A percentile compares a stretch with the other conserved stretches of the same genome.
phyloP scores from a whole-genome alignment of 345 rosid genomes.

The Salix udensis region DNA sequence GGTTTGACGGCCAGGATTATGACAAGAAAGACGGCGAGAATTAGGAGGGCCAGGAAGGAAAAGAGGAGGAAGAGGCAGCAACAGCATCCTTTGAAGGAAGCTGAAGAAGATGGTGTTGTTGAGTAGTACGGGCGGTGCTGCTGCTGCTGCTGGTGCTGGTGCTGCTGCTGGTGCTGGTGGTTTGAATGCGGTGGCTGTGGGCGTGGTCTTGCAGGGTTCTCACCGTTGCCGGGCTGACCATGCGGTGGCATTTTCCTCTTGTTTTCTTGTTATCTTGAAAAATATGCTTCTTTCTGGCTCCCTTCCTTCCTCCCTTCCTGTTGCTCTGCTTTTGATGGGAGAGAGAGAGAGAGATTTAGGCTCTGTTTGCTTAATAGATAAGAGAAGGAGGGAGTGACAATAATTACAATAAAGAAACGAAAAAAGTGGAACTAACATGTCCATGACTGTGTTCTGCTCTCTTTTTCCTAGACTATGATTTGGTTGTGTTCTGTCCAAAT shows the following conservation, averaged over 20 bases:
- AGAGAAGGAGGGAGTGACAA: neutral
- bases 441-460: too few species aligned
- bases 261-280: neutral
- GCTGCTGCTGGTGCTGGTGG: neutral
- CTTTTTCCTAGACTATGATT: too few species aligned
- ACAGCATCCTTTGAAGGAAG: conserved; percentile 93
- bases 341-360: neutral
- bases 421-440: neutral
- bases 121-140: conserved; percentile 17
- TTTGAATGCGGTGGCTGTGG: neutral
- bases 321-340: conserved; percentile 4
- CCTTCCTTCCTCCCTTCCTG: neutral
- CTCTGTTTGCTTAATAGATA: neutral
- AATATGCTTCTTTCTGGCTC: neutral
- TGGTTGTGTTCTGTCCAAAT: too few species aligned
- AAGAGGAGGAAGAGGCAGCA: conserved; percentile 91
- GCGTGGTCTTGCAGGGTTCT: neutral
- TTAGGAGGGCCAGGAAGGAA: conserved; percentile 71
- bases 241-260: neutral
- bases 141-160: neutral
- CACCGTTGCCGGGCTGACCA: neutral
- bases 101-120: conserved; percentile 42
- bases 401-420: neutral
- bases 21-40: conserved; percentile 65
- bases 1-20: conserved; percentile 90